Base-by-base conservation (phyloP, 257 asterid species). In the Solanum ossicruentum region DNA sequence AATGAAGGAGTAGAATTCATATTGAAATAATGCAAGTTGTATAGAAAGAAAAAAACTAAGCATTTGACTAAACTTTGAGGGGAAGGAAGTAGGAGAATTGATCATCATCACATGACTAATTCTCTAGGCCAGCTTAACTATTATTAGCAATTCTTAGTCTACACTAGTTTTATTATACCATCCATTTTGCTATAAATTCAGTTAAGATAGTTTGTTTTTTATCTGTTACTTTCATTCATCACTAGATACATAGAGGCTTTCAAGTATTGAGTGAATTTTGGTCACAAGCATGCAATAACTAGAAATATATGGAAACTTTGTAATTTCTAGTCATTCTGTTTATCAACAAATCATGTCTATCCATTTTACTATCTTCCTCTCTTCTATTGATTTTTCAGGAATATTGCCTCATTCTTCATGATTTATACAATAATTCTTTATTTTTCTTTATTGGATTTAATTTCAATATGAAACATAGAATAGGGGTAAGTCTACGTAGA, bases 1-100 rank as follows among this genome's bases (percentile, higher is more conserved):
- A 71, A 73, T 0, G 89, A 89, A 73, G 91, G 87, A 2, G 85
- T 39, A 54, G 36, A 69, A 7, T 36, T 20, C 23, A 20, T 84
- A 63, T 0, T 86, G 2, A 70, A 32, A 55, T 84, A 12, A 49
- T 85, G 82, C 86, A 85, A 28, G 84, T 16, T 1, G 13, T 70
- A n/a, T 28, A 89, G 43, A 71, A 36, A 85, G 39, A 88, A 58
- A 77, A 84, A 5, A 66, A 21, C 7, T 87, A 21, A 57, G 21
- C 45, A 26, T 56, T 79, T 73, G 39, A 49, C 28, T 80, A 7
- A 43, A 51, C 56, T 36, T 75, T 21, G 61, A 49, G 61, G 21
- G 81, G 81, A 60, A n/a, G 10, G 0, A 47, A 73, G 81, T 47
- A 47, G 82, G 13, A 77, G n/a, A 15, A 36, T 78, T 52, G 82